Conservation (phyloP, 805 yeast species). For the Wilhelminamyces savonicus region DNA sequence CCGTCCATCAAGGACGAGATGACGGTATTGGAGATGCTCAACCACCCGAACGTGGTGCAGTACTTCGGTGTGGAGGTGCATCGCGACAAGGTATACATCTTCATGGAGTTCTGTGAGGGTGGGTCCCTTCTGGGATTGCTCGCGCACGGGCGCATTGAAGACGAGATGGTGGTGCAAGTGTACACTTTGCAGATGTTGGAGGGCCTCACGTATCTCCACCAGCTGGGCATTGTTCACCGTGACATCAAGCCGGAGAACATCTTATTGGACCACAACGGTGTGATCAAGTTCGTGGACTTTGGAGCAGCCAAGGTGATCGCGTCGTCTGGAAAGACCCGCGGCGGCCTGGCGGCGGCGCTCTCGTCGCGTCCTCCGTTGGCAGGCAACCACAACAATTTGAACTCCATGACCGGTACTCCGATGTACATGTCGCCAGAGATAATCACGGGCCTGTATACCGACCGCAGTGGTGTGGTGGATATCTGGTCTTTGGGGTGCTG, state of each 20-base stretch:
- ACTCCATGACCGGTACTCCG: conserved; percentile 83
- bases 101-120: conserved; percentile 97
- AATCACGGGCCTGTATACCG: conserved; percentile 66
- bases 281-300: conserved; percentile 92
- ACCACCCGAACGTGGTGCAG: conserved; percentile 95
- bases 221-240: conserved; percentile 91
- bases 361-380: too few species aligned
- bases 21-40: conserved; percentile 90
- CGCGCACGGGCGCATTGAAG: conserved; percentile 91
- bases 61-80: conserved; percentile 97
- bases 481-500: conserved; percentile 98
- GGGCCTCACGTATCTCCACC: conserved; percentile 91
- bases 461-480: conserved; percentile 65
- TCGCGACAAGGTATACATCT: conserved; percentile 87
- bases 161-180: conserved; percentile 85
- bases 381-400: conserved; percentile 21
- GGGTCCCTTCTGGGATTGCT: conserved; percentile 84
- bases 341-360: too few species aligned
- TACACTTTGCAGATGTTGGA: conserved; percentile 90
- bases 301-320: conserved; percentile 94
- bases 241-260: conserved; percentile 96
- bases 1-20: conserved; percentile 92
- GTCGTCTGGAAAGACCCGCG: conserved; percentile 44
- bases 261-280: conserved; percentile 83
- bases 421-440: conserved; percentile 99